Evolutionary conservation across 2,329 filamentous ascomycete genomes (phyloP).

Genomic region (Pestalotiopsis fici): DNA sequence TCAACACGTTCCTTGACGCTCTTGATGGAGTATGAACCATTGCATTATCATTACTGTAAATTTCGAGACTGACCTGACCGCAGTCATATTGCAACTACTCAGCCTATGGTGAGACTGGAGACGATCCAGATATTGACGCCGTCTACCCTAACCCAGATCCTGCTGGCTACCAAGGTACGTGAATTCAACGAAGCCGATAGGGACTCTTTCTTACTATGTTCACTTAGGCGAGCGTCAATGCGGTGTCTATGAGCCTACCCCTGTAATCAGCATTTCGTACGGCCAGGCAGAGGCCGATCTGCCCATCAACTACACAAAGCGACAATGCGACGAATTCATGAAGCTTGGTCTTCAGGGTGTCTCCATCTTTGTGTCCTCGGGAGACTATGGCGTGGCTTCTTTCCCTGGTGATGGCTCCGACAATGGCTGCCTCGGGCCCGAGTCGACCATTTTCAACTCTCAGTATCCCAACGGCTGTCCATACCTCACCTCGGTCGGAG

Average conservation of each 20-base stretch:
- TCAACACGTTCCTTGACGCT: constrained; percentile 44
- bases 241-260: constrained; percentile 46
- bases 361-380: constrained; percentile 44
- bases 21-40: constrained; percentile 32
- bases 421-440: constrained; percentile 33
- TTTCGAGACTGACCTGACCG: neutral
- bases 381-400: constrained; percentile 34
- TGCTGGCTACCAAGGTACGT: constrained; percentile 44
- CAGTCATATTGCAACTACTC: constrained; percentile 26
- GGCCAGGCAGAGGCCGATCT: constrained; percentile 51
- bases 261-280: constrained; percentile 57
- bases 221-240: constrained; percentile 26
- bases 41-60: too few relatives aligned
- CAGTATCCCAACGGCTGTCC: constrained; percentile 47
- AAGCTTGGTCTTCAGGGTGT: constrained; percentile 51
- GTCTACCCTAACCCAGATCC: constrained; percentile 44
- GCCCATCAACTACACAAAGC: constrained; percentile 49
- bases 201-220: neutral
- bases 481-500: constrained; percentile 48
- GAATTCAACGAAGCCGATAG: neutral
- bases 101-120: constrained; percentile 23
- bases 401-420: constrained; percentile 17
- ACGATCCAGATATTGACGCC: constrained; percentile 16
- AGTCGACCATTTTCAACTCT: constrained; percentile 38
- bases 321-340: constrained; percentile 46